A percentile compares a stretch with the other conserved stretches of the same genome.
These are phyloP conservation scores for Trichosanthes cucumerina DNA, from an alignment of 306 rosid species.

Conservation along the genomic window DNA sequence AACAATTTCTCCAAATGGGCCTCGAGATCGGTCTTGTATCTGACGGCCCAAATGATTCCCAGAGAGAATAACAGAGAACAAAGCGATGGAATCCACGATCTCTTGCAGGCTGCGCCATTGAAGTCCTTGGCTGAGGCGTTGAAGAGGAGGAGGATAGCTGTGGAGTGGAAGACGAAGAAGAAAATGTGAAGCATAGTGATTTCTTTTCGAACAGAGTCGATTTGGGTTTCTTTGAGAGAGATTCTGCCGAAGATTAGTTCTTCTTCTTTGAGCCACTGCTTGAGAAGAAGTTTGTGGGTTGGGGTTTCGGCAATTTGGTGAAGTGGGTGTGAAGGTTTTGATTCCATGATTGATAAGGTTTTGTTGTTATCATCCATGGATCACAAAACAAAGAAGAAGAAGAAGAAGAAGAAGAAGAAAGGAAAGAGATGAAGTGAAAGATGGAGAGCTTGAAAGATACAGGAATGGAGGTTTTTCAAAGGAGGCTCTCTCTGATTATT, in stretches of 20 bases:
- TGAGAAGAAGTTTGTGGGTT: constrained; percentile 88
- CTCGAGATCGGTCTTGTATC: constrained; percentile 87
- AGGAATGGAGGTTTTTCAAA: constrained; percentile 1
- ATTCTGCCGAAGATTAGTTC: constrained; percentile 64
- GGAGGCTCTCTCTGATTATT: constrained; percentile 8
- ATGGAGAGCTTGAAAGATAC: background rate
- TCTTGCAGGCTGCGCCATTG: constrained; percentile 26
- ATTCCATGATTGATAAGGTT: constrained; percentile 51
- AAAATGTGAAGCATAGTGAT: constrained; percentile 67
- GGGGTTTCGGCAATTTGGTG: constrained; percentile 90
- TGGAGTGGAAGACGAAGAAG: constrained; percentile 96
- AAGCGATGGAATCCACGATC: constrained; percentile 80
- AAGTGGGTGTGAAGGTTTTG: constrained; percentile 69
- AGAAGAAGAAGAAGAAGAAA: background rate
- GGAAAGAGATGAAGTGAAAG: background rate
- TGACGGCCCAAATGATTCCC: constrained; percentile 67
- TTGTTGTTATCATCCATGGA: constrained; percentile 43
- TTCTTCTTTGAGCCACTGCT: constrained; percentile 96
- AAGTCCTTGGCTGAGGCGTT: constrained; percentile 22
- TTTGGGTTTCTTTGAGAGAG: constrained; percentile 67
- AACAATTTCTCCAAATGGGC: constrained; percentile 66
- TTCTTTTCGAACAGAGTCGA: constrained; percentile 59
- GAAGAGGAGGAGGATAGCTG: constrained; percentile 68
- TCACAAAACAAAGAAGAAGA: background rate
- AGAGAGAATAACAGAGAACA: constrained; percentile 66